These are phyloP conservation scores for Arxiozyma slooffiae DNA, from an alignment of 1,139 yeast genomes.

Conservation along the genomic window DNA sequence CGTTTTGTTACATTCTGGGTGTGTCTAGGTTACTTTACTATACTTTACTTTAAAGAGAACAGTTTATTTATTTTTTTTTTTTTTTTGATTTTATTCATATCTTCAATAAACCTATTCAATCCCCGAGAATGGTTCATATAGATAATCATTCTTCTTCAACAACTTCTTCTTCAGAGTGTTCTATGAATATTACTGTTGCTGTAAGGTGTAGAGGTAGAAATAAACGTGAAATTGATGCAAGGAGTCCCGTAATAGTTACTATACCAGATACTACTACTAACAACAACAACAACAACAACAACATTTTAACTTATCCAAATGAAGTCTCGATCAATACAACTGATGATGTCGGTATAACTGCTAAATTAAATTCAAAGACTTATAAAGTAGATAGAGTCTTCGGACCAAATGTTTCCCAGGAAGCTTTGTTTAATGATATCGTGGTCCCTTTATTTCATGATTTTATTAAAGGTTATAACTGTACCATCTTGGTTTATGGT, in stretches of 20 bases:
- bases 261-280: constrained; percentile 38
- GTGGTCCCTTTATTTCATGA: constrained; percentile 59
- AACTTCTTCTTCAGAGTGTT: neutral
- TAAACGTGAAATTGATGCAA: constrained; percentile 56
- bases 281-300: neutral
- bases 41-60: no score
- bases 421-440: constrained; percentile 46
- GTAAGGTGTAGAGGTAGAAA: constrained; percentile 84
- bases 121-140: neutral
- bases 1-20: no score
- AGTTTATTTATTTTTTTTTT: no score
- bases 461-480: constrained; percentile 59
- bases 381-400: constrained; percentile 66
- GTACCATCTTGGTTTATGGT: constrained; percentile 68
- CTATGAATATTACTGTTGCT: constrained; percentile 59
- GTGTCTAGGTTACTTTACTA: no score
- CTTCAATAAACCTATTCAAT: no score
- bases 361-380: constrained; percentile 37
- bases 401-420: constrained; percentile 64
- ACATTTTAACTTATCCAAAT: constrained; percentile 13
- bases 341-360: constrained; percentile 36
- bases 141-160: neutral
- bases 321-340: constrained; percentile 35
- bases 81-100: no score
- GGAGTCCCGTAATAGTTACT: constrained; percentile 64